Base-by-base conservation (phyloP, 2,329 filamentous ascomycete genomes). In the Diaporthe citrichinensis region DNA sequence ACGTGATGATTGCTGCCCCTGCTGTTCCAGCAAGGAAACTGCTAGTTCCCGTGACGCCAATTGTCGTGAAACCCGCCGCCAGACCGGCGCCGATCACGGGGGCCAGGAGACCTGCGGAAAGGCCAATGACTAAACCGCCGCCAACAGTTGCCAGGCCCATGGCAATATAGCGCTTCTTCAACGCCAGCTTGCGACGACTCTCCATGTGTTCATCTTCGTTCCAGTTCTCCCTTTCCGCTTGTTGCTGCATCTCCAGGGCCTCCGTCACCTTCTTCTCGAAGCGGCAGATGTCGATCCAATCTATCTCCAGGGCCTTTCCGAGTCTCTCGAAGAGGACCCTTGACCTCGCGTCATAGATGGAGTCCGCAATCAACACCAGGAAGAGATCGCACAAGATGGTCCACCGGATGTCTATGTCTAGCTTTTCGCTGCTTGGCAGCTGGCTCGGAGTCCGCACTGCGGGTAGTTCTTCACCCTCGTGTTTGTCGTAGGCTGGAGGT, bases 261-360 rank as follows among this genome's bases (percentile, higher is more conserved):
- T 99, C 97, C 10, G 97, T 98, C 8, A 99, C 95, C 72, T 95
- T 93, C 86, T 98, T 98, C 85, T 99, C 97, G 81, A 99, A 99
- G 53, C 95, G 92, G 84, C 95, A 98, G 75, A 98, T 98, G 78
- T 99, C 97, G 72, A 97, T 88, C 95, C 95, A 98, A 17, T 93
- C 90, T 10, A 99, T 93, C 57, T 94, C 92, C 79, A 99, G 90
- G 76, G 94, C 93, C 71, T 91, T 89, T 49, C 94, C 97, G 1
- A 98, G 95, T 73, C 91, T 89, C 84, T 98, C 96, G 8, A 99
- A 87, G 39, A 99, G 87, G 55, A 93, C 90, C 78, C 97, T 91
- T 8, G 97, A 98, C 39, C 97, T 93, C 20, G 96, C 88, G 82
- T 99, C 97, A 83, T 99, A 99, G 17, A 94, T 89, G 0, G 95